Percentiles rank a stretch among this genome's conserved stretches.
Evolutionary conservation across 1,284 basidiomycete genomes (phyloP).

Genomic region (Ustilago crameri): DNA sequence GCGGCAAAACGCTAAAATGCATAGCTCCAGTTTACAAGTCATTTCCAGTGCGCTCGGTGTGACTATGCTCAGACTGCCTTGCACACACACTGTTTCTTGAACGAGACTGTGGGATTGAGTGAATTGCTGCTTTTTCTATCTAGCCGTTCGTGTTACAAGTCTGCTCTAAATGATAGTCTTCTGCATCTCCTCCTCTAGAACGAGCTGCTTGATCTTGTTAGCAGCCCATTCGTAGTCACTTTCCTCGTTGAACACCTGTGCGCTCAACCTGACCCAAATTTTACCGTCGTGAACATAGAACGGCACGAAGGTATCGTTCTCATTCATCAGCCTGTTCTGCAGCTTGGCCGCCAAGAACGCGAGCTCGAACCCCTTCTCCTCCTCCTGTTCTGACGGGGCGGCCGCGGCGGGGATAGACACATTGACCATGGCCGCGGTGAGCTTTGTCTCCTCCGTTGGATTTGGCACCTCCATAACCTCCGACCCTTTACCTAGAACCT

Average conservation of each 20-base stretch:
- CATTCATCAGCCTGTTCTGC: conserved; percentile 16
- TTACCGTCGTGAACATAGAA: conserved; percentile 41
- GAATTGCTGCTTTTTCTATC: no score
- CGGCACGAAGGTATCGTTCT: conserved; percentile 37
- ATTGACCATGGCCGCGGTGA: conserved; percentile 51
- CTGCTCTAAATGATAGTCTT: no score
- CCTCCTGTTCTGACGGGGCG: not conserved
- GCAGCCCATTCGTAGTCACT: conserved; percentile 47
- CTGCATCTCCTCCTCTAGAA: conserved; percentile 22
- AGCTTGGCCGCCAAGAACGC: conserved; percentile 14
- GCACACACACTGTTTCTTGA: no score
- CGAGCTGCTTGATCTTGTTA: conserved; percentile 14
- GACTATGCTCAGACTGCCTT: no score
- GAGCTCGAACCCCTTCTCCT: conserved; percentile 1
- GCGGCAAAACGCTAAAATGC: no score
- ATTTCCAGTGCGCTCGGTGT: no score
- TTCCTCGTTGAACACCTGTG: conserved; percentile 53
- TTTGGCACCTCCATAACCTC: conserved; percentile 17
- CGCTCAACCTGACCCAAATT: conserved; percentile 53
- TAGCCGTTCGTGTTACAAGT: no score
- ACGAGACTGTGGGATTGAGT: no score
- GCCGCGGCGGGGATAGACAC: conserved; percentile 31
- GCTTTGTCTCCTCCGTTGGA: conserved; percentile 1
- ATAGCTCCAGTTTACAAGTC: no score
- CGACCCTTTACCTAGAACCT: conserved; percentile 70